Evolutionary conservation across 78 protist species (phyloP), one percentile per base, ranked within the genome.

Genomic region (Dictyostelium capitatum): DNA sequence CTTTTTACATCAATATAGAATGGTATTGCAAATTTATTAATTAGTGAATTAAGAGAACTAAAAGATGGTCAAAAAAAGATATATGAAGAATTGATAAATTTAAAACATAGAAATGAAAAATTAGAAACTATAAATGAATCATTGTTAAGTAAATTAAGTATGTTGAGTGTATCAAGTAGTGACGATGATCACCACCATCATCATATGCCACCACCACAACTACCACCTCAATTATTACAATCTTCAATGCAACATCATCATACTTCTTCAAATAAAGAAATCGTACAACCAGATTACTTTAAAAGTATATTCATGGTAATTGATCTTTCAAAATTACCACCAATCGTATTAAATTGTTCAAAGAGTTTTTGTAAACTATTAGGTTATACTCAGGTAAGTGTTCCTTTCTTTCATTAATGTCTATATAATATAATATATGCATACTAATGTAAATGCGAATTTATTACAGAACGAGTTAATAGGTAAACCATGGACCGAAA

Each of bases 11-110:
- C n/a, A n/a, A n/a, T 37, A 30, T 56, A 56, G 73, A 62, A 56
- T 54, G 65, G 59, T 19, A 54, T 56, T 32, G 70, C 65, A 51
- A 50, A 80, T 62, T 80, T 80, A 80, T 80, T 80, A 46, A 80
- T 87, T 25, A 87, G 70, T 77, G 93, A 87, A 65, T 50, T 87
- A 37, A 56, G 81, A 50, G 93, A 87, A 30, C 25, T 87, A 46
- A 87, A 87, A 87, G 93, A 87, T 43, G 93, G 93, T 7, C 93
- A 87, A 51, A 87, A 77, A 64, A 87, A 87, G 84, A 77, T 87
- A 6, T 87, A 77, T 87, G 93, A 87, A 20, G 93, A 87, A 32
- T 5, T 87, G 2, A 28, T 77, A 23, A 41, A 25, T 30, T 51
- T 87, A 41, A 74, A 25, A 23, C 78, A 64, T 28, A 87, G 50